Evolutionary conservation across 2,329 filamentous ascomycete genomes (phyloP).

Genomic region (Neophaeococcomyces mojaviensis): DNA sequence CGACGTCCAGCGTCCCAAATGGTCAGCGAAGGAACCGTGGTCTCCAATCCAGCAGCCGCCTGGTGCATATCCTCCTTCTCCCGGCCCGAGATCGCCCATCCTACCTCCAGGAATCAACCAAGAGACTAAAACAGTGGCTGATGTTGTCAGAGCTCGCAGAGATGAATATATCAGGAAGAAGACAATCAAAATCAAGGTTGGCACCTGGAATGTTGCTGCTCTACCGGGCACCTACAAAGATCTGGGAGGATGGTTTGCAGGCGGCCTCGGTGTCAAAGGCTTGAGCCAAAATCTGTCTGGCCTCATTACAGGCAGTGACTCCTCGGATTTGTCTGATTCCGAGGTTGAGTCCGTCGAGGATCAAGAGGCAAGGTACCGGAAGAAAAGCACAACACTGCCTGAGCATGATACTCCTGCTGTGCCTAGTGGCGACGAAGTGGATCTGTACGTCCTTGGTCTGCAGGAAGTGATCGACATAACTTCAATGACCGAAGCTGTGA

Average conservation of each 20-base stretch:
- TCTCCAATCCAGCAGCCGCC: conserved; percentile 33
- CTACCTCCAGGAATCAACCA: conserved; percentile 10
- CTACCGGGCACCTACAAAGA: conserved; percentile 81
- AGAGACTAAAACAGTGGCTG: conserved; percentile 41
- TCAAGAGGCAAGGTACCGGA: conserved; percentile 40
- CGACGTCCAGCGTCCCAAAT: conserved; percentile 6
- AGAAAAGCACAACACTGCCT: conserved; percentile 38
- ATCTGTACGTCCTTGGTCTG: conserved; percentile 80
- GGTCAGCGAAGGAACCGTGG: conserved; percentile 19
- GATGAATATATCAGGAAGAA: conserved; percentile 71
- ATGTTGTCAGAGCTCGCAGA: conserved; percentile 62
- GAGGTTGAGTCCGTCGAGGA: conserved; percentile 38
- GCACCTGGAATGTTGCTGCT: conserved; percentile 89
- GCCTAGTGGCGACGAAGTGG: conserved; percentile 61
- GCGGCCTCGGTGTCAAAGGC: conserved; percentile 65
- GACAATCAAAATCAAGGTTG: conserved; percentile 76
- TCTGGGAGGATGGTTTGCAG: conserved; percentile 78
- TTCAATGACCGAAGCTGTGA: conserved; percentile 69
- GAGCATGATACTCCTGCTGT: conserved; percentile 39
- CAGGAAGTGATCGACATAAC: conserved; percentile 89
- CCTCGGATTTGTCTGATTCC: conserved; percentile 16
- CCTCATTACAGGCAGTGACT: conserved; percentile 29
- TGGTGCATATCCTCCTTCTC: conserved; percentile 39
- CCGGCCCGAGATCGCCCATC: conserved; percentile 13
- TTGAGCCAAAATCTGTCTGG: conserved; percentile 57